Evolutionary conservation across 2,329 filamentous ascomycete species (phyloP).

Genomic region (Zymoseptoria crescenta): DNA sequence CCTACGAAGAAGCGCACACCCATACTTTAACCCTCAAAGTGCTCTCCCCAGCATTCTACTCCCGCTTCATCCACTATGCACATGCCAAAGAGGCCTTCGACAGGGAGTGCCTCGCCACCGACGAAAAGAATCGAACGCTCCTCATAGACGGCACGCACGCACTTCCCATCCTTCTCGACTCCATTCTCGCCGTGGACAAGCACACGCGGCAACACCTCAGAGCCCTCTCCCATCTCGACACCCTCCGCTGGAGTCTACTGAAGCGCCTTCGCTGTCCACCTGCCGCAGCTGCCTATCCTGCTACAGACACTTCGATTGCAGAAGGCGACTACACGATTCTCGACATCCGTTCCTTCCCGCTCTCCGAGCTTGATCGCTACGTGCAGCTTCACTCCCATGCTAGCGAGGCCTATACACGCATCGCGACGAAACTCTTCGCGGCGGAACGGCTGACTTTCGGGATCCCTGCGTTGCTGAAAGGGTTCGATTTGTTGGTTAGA

Average conservation of each 20-base stretch:
- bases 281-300: constrained; percentile 32
- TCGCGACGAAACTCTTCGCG: constrained; percentile 35
- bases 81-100: constrained; percentile 56
- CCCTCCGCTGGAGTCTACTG: constrained; percentile 33
- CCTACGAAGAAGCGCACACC: constrained; percentile 33
- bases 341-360: constrained; percentile 33
- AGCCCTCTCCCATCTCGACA: constrained; percentile 9
- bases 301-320: background rate
- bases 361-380: constrained; percentile 35
- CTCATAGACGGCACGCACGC: constrained; percentile 49
- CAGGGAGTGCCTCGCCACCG: constrained; percentile 45
- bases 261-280: constrained; percentile 35
- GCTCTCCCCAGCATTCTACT: constrained; percentile 59
- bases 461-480: constrained; percentile 28
- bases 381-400: constrained; percentile 20
- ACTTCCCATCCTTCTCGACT: constrained; percentile 40
- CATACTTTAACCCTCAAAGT: constrained; percentile 48
- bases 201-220: background rate
- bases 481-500: constrained; percentile 22
- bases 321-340: constrained; percentile 7
- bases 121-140: constrained; percentile 51
- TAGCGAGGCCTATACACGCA: constrained; percentile 30
- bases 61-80: constrained; percentile 55
- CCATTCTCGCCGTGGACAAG: constrained; percentile 10
- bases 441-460: constrained; percentile 35